Conservation (phyloP, 441 rosid species). For the Melastoma candidum region DNA sequence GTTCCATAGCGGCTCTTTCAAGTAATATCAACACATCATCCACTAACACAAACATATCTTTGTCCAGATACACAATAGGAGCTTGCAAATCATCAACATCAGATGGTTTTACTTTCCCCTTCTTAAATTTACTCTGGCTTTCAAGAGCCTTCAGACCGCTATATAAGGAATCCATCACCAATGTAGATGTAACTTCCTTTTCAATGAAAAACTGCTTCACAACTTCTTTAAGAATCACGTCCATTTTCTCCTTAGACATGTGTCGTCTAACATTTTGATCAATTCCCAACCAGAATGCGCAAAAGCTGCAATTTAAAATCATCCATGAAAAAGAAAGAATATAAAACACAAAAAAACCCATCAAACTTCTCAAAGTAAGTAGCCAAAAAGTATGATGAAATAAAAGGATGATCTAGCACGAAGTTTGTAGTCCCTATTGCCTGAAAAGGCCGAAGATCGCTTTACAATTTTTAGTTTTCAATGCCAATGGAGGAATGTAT, state of each 20-base stretch:
- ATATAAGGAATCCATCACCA: conserved; percentile 96
- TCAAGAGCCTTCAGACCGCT: conserved; percentile 90
- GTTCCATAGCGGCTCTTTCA: conserved; percentile 77
- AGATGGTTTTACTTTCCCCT: conserved; percentile 40
- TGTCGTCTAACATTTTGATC: conserved; percentile 58
- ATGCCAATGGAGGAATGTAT: too few relatives aligned
- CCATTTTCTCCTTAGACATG: conserved; percentile 81
- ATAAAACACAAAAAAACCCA: conserved; percentile 10
- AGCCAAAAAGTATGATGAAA: too few relatives aligned
- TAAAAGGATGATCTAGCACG: too few relatives aligned
- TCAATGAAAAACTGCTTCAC: conserved; percentile 86
- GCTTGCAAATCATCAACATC: conserved; percentile 73
- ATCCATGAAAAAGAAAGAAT: background rate
- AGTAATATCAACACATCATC: conserved; percentile 78
- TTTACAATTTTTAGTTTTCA: too few relatives aligned
- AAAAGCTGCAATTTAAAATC: conserved; percentile 44
- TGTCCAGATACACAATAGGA: conserved; percentile 74
- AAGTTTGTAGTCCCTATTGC: too few relatives aligned
- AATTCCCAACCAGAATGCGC: conserved; percentile 75
- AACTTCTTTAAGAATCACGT: conserved; percentile 69
- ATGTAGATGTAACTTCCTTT: conserved; percentile 94
- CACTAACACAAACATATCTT: conserved; percentile 75
- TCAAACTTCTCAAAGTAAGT: background rate
- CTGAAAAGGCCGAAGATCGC: too few relatives aligned
- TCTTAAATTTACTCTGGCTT: conserved; percentile 62